phyloP scores from a whole-genome alignment of 78 protist species.

The Dictyostelium discoideum region dicty_2.7 NC_007090.3:3584501-3585000 shows the following conservation, averaged over 20 bases:
- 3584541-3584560: constrained; percentile 51
- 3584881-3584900: constrained; percentile 53
- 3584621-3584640: constrained; percentile 54
- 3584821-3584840: constrained; percentile 69
- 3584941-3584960: constrained; percentile 30
- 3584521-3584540: constrained; percentile 65
- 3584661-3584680: constrained; percentile 68
- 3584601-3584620: constrained; percentile 15
- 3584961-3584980: constrained; percentile 53
- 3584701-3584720: constrained; percentile 70
- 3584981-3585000: constrained; percentile 47
- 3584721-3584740: constrained; percentile 35
- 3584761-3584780: constrained; percentile 26
- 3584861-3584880: constrained; percentile 52
- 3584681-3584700: constrained; percentile 66
- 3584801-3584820: constrained; percentile 59
- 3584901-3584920: constrained; percentile 40
- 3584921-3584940: constrained; percentile 19
- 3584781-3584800: constrained; percentile 42
- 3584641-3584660: constrained; percentile 53
- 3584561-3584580: constrained; percentile 68
- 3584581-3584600: constrained; percentile 32
- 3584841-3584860: constrained; percentile 23
- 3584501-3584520: constrained; percentile 54
- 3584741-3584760: constrained; percentile 15